Conservation (phyloP, 2,329 filamentous ascomycete species). For the Diaporthe sp. region DNA sequence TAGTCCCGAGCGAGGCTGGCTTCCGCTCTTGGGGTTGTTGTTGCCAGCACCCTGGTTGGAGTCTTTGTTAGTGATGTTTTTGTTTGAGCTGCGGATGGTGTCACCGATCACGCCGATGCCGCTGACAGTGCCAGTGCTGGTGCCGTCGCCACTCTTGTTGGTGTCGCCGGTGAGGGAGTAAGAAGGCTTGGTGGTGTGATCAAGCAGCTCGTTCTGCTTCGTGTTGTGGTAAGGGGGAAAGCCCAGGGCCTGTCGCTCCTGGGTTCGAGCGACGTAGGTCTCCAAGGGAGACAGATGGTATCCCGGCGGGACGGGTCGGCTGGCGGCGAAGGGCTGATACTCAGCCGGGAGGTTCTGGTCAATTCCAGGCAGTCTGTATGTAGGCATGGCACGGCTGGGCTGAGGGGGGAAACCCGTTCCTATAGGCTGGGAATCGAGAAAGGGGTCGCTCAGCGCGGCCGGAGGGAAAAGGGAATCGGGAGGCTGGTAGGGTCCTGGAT, state of each 20-base stretch:
- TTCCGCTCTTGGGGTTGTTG: constrained; percentile 1
- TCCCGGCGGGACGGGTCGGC: not conserved
- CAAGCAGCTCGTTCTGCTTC: not conserved
- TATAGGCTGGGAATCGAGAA: not conserved
- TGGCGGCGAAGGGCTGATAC: not conserved
- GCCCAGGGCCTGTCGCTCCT: not conserved
- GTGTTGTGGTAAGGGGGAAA: not conserved
- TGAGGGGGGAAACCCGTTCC: not conserved
- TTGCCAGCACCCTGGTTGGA: not conserved
- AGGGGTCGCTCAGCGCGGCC: not conserved
- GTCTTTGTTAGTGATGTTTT: not conserved
- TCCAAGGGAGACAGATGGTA: not conserved
- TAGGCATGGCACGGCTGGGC: rapidly evolving
- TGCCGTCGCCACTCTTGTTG: too few species aligned
- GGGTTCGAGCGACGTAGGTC: not conserved
- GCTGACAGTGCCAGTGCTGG: too few species aligned
- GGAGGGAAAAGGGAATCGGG: not conserved
- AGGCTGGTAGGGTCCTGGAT: not conserved
- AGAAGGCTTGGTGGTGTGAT: not conserved
- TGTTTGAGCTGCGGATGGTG: not conserved
- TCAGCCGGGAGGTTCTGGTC: not conserved
- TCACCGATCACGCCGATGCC: not conserved
- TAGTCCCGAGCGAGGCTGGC: not conserved
- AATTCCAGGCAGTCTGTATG: not conserved
- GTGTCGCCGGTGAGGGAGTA: not conserved